Evolutionary conservation across 352 stramenopile genomes (phyloP).

Genomic region (Phytophthora constricta): DNA sequence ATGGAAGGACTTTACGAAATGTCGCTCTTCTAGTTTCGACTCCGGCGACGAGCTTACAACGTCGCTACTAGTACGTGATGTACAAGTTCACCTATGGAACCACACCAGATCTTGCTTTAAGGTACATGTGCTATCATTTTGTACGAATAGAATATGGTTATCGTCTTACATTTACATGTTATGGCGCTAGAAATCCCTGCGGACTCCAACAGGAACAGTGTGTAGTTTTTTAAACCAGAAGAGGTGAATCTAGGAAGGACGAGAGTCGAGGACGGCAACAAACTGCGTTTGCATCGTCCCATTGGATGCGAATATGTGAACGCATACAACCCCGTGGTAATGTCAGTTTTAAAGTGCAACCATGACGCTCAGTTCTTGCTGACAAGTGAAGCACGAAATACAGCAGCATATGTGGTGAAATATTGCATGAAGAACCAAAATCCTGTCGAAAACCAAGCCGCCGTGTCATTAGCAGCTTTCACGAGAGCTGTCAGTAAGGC

Average conservation of each 20-base stretch:
- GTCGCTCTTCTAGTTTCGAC: background rate
- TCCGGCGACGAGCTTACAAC: background rate
- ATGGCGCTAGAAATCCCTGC: background rate
- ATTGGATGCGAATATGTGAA: slow-evolving; percentile 36
- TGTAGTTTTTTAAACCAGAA: slow-evolving; percentile 26
- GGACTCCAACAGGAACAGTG: slow-evolving; percentile 11
- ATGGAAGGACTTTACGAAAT: slow-evolving; percentile 1
- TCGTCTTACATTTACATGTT: background rate
- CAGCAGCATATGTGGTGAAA: slow-evolving; percentile 27
- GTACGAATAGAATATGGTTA: no score
- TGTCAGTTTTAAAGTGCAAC: slow-evolving; percentile 26
- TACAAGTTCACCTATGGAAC: slow-evolving; percentile 26
- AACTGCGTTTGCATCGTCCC: slow-evolving; percentile 4
- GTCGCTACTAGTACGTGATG: slow-evolving; percentile 14
- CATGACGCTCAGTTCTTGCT: slow-evolving; percentile 29
- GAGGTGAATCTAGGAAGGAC: background rate
- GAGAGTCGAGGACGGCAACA: background rate
- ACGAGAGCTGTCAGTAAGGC: background rate
- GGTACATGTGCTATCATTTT: slow-evolving; percentile 3
- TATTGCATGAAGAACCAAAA: slow-evolving; percentile 35
- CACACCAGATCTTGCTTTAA: slow-evolving; percentile 23
- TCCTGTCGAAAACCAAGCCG: slow-evolving; percentile 12
- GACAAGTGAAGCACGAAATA: slow-evolving; percentile 2
- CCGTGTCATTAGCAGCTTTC: background rate
- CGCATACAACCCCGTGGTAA: slow-evolving; percentile 12